Evolutionary conservation across 345 rosid species (phyloP).

Genomic region (Hirschfeldia incana): DNA sequence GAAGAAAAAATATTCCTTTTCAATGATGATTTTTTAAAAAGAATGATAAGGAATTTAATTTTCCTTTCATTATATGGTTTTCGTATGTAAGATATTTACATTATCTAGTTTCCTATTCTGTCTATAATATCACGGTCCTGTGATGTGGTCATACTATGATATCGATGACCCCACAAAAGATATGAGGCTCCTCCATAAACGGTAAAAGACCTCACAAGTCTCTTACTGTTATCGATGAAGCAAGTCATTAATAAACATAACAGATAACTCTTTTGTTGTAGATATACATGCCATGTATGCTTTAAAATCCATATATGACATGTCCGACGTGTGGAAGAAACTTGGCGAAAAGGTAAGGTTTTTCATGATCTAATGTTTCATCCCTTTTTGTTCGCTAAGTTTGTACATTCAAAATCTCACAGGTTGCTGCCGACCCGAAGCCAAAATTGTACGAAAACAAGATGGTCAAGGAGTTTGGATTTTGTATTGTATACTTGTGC

Average conservation of each 20-base stretch:
- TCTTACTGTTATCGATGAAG: not conserved
- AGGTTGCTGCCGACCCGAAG: conserved; percentile 54
- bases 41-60: too few species aligned
- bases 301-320: conserved; percentile 73
- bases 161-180: conserved; percentile 14
- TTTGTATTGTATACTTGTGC: not conserved
- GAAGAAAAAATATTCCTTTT: too few species aligned
- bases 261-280: conserved; percentile 27
- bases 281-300: conserved; percentile 87
- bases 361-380: not conserved
- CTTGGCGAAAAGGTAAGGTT: conserved; percentile 72
- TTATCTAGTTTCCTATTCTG: too few species aligned
- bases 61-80: too few species aligned
- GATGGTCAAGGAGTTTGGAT: conserved; percentile 46
- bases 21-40: too few species aligned
- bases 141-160: conserved; percentile 69
- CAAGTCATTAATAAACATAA: not conserved
- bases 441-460: conserved; percentile 66
- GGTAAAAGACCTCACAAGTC: conserved; percentile 37
- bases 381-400: too few species aligned
- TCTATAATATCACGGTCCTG: conserved; percentile 45
- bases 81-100: too few species aligned
- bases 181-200: conserved; percentile 55
- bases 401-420: too few species aligned
- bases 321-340: conserved; percentile 70